Evolutionary conservation across 1,284 basidiomycete species (phyloP), one percentile per base, ranked within the genome.

Genomic region (Tilletia caries): DNA sequence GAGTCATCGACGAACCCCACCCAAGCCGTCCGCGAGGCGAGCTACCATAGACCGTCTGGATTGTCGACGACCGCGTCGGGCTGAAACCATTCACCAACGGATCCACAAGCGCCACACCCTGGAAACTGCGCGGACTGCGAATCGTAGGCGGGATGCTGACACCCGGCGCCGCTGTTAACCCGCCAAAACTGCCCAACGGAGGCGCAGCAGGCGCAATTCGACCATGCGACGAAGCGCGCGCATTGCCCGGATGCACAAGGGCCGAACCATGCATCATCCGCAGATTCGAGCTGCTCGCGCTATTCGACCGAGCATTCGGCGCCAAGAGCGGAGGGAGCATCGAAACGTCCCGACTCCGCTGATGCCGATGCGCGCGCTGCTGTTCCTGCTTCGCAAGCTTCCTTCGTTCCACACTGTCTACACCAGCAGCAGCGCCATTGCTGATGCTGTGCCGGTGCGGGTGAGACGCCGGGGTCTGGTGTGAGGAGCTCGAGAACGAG

Each of bases 1-100:
- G 75, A n/a, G 74, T 67, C 1, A 77, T 79, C 75, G 78, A 73
- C 15, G 72, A 74, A 12, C 78, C 75, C 77, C 77, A 79, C 5
- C 77, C 77, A 8, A 78, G 70, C 10, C 75, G 74, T 41, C 74
- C 71, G 4, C 78, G 68, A 15, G 78, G 78, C n/a, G 73, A 75
- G 0, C 76, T 79, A 27, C 78, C 77, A 2, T 74, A 68, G 48
- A 68, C 69, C 2, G 73, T 72, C 18, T 71, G 71, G 10, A 70
- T 72, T 18, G 58, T 29, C 12, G 58, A 33, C 13, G 58, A 33
- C 5, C 76, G 76, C 67, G 69, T 72, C 18, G 73, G 75, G 58
- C 75, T 46, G 66, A 54, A 48, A 13, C 60, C 48, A n/a, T 33
- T 23, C 58, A 62, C 58, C 15, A 33, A 20, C 3, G 58, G 58